Evolutionary conservation across 2,329 filamentous ascomycete species (phyloP).

Genomic region (Podosphaera leucotricha): DNA sequence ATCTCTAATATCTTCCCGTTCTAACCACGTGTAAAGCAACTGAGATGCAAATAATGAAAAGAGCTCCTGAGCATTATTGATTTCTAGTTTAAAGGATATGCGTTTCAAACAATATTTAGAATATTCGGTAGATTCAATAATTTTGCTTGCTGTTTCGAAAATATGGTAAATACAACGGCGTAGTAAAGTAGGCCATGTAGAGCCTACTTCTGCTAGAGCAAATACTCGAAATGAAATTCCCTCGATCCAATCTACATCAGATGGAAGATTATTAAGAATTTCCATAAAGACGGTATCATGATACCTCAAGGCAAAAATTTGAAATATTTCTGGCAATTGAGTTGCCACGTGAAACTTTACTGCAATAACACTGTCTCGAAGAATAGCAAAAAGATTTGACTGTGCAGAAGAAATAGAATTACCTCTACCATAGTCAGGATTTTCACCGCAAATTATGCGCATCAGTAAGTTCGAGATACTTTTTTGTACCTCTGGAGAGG

Average conservation of each 20-base stretch:
- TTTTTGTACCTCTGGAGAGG: slow-evolving; percentile 46
- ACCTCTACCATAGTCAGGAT: slow-evolving; percentile 38
- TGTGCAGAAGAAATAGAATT: slow-evolving; percentile 22
- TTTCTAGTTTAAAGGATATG: slow-evolving; percentile 39
- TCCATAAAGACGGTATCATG: slow-evolving; percentile 75
- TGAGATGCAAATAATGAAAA: slow-evolving; percentile 75
- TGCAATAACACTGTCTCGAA: slow-evolving; percentile 38
- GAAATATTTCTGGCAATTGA: slow-evolving; percentile 51
- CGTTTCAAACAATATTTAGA: slow-evolving; percentile 46
- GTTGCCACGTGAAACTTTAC: slow-evolving; percentile 57
- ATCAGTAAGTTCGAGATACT: slow-evolving; percentile 46
- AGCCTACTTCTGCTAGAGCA: slow-evolving; percentile 53
- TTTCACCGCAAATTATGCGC: slow-evolving; percentile 34
- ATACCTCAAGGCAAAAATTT: slow-evolving; percentile 54
- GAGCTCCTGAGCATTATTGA: slow-evolving; percentile 43
- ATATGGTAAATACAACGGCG: slow-evolving; percentile 80
- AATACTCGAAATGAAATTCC: slow-evolving; percentile 69
- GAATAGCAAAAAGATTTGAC: slow-evolving; percentile 50
- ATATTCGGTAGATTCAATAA: slow-evolving; percentile 40
- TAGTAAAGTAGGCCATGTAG: slow-evolving; percentile 64
- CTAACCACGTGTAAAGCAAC: slow-evolving; percentile 75
- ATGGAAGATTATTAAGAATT: slow-evolving; percentile 56
- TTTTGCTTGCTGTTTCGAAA: slow-evolving; percentile 66
- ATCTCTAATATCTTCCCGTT: slow-evolving; percentile 36
- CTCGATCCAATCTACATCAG: slow-evolving; percentile 45